Conservation (phyloP, 2,329 filamentous ascomycete genomes). For the Neurospora sp. region DNA sequence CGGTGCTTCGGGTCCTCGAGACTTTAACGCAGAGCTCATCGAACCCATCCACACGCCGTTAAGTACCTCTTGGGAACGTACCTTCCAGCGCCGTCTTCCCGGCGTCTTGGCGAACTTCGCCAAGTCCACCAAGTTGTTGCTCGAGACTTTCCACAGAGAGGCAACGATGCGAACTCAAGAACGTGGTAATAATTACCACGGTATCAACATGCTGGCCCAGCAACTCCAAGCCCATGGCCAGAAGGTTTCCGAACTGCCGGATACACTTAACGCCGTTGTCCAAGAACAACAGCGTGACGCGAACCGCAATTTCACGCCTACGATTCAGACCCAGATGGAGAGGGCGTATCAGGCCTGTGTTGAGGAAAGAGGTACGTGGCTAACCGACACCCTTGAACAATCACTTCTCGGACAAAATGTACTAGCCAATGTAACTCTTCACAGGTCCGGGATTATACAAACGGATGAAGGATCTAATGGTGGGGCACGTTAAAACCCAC, state of each 20-base stretch:
- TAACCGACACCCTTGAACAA: background rate
- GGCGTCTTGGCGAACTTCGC: constrained; percentile 4
- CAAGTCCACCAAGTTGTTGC: background rate
- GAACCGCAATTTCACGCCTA: constrained; percentile 16
- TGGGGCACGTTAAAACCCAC: constrained; percentile 11
- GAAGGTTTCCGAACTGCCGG: constrained; percentile 10
- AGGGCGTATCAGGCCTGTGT: constrained; percentile 14
- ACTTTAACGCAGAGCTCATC: constrained; percentile 21
- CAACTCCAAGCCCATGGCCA: constrained; percentile 14
- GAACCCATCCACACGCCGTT: constrained; percentile 15
- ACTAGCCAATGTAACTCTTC: background rate
- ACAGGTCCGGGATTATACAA: constrained; percentile 15
- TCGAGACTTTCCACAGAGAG: constrained; percentile 12
- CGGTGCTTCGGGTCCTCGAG: constrained; percentile 10
- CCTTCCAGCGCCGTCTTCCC: constrained; percentile 19
- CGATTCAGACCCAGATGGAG: constrained; percentile 15
- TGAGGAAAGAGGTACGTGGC: constrained; percentile 9
- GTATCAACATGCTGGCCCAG: constrained; percentile 14
- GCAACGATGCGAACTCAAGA: constrained; percentile 6
- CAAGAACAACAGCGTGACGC: constrained; percentile 18
- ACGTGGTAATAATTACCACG: constrained; percentile 4
- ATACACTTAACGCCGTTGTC: background rate
- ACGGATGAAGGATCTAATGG: constrained; percentile 20
- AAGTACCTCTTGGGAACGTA: constrained; percentile 17
- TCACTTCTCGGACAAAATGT: background rate